Evolutionary conservation across 352 stramenopile genomes (phyloP).

Genomic region (Phytophthora ohioensis): DNA sequence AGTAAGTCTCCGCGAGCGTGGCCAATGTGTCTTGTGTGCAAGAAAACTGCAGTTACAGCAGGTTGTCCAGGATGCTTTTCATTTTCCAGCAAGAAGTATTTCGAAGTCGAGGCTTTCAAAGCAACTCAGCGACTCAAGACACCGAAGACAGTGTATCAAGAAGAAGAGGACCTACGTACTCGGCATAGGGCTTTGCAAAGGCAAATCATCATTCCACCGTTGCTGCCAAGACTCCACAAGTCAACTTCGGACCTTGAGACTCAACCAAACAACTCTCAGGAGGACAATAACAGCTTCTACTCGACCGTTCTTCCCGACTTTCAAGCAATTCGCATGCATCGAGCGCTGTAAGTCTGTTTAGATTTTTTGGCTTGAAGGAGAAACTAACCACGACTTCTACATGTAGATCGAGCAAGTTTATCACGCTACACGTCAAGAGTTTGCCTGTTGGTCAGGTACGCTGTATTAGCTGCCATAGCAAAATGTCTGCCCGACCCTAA

Average conservation of each 20-base stretch:
- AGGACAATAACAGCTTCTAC: slow-evolving; percentile 55
- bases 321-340: slow-evolving; percentile 65
- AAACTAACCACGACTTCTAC: neutral
- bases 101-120: slow-evolving; percentile 42
- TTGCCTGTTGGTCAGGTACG: slow-evolving; percentile 78
- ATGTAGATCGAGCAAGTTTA: slow-evolving; percentile 58
- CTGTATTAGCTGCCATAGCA: neutral
- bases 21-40: slow-evolving; percentile 47
- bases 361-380: neutral
- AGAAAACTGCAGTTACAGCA: slow-evolving; percentile 31
- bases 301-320: slow-evolving; percentile 56
- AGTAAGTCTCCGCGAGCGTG: neutral
- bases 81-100: slow-evolving; percentile 55
- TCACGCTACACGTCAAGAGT: slow-evolving; percentile 79
- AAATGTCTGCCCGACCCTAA: neutral
- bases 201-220: slow-evolving; percentile 54
- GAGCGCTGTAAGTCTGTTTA: slow-evolving; percentile 56
- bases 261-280: neutral
- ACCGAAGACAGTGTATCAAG: slow-evolving; percentile 60
- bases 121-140: slow-evolving; percentile 60
- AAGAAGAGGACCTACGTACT: slow-evolving; percentile 45
- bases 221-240: slow-evolving; percentile 28
- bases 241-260: neutral
- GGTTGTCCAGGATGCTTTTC: slow-evolving; percentile 78
- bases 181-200: slow-evolving; percentile 59